Evolutionary conservation across 352 stramenopile genomes (phyloP).

Genomic region (Globisporangium parvum): DNA sequence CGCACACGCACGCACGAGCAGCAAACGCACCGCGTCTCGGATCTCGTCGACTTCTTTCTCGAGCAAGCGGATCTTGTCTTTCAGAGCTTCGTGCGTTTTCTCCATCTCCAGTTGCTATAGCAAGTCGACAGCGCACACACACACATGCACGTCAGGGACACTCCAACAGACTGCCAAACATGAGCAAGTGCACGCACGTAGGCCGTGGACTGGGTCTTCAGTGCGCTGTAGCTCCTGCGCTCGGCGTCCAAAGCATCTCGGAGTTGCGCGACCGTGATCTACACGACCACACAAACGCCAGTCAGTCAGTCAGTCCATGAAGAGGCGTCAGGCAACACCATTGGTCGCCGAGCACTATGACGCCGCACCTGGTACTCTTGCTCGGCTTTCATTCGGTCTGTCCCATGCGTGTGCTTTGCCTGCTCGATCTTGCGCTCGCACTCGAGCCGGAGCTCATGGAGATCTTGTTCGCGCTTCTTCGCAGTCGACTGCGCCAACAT

Average conservation of each 20-base stretch:
- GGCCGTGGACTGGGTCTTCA: conserved; percentile 35
- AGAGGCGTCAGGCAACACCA: not conserved
- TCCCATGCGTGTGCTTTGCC: conserved; percentile 38
- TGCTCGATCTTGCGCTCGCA: conserved; percentile 53
- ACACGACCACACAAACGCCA: not conserved
- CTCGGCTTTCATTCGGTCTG: conserved; percentile 41
- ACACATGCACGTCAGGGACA: not conserved
- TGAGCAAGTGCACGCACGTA: conserved; percentile 16
- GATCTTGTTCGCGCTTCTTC: conserved; percentile 48
- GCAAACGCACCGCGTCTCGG: conserved; percentile 35
- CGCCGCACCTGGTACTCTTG: conserved; percentile 42
- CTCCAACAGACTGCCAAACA: not conserved
- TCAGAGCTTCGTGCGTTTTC: conserved; percentile 37
- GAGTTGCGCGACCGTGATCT: conserved; percentile 34
- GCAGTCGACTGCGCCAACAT: conserved; percentile 37
- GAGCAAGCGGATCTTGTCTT: conserved; percentile 51
- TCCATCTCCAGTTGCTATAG: conserved; percentile 30
- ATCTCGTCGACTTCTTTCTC: conserved; percentile 61
- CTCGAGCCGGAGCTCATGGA: conserved; percentile 41
- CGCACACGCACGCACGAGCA: not conserved
- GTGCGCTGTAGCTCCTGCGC: conserved; percentile 22
- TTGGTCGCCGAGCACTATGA: not conserved
- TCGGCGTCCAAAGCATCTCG: conserved; percentile 31
- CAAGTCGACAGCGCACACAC: conserved; percentile 13
- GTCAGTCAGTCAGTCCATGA: not conserved